These are phyloP conservation scores for Drechslerella coelobrocha DNA, from an alignment of 2,329 filamentous ascomycete genomes.

Conservation along the genomic window DNA sequence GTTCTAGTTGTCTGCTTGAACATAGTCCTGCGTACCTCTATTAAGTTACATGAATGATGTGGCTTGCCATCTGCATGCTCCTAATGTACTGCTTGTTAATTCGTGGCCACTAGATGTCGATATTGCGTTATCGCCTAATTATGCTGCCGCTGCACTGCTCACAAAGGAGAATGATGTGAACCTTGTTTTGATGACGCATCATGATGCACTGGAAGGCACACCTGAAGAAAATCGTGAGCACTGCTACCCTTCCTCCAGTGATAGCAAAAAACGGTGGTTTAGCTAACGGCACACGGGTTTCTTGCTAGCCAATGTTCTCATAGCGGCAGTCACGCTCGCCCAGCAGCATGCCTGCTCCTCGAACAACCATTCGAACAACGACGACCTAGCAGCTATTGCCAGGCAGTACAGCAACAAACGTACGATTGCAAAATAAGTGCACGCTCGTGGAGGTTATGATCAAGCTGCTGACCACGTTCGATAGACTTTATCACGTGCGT, in stretches of 20 bases:
- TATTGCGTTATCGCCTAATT: slow-evolving; percentile 62
- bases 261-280: background rate
- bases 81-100: no score
- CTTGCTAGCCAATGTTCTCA: slow-evolving; percentile 55
- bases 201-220: slow-evolving; percentile 57
- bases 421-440: slow-evolving; percentile 20
- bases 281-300: slow-evolving; percentile 3
- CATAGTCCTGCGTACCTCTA: no score
- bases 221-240: slow-evolving; percentile 51
- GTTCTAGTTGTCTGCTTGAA: no score
- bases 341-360: slow-evolving; percentile 60
- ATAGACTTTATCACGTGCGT: slow-evolving; percentile 64
- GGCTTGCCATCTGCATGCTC: no score
- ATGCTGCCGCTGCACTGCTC: slow-evolving; percentile 61
- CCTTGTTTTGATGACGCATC: slow-evolving; percentile 57
- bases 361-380: slow-evolving; percentile 61
- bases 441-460: background rate
- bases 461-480: background rate
- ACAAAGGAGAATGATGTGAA: slow-evolving; percentile 60
- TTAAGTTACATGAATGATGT: no score
- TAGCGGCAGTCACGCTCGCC: slow-evolving; percentile 59
- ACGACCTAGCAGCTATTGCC: slow-evolving; percentile 61
- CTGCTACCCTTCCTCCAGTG: background rate
- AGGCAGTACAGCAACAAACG: slow-evolving; percentile 40
- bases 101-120: slow-evolving; percentile 59